Percentiles rank a stretch among this genome's conserved stretches.
These are phyloP conservation scores for Arctium minus DNA, from an alignment of 129 eudicot species.

Conservation along the genomic window DNA sequence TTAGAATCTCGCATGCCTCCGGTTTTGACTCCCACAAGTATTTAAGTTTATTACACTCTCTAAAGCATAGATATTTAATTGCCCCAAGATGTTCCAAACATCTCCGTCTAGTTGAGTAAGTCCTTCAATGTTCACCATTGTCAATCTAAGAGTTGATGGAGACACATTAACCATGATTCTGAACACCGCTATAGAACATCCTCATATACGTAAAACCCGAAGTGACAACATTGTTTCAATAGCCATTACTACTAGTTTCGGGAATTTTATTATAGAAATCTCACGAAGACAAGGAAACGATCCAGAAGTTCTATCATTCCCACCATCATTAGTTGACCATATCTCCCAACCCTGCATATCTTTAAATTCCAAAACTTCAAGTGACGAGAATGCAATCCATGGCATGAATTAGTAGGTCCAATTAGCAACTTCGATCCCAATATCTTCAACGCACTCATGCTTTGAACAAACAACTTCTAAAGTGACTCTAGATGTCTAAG, in stretches of 20 bases:
- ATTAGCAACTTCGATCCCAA: too few species aligned
- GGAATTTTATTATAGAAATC: neutral
- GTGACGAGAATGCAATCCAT: too few species aligned
- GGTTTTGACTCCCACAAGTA: neutral
- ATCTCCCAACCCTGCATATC: too few species aligned
- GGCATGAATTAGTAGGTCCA: too few species aligned
- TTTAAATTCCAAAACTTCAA: too few species aligned
- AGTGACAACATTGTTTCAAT: neutral
- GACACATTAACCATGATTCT: neutral
- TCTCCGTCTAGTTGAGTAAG: neutral
- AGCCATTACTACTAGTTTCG: neutral
- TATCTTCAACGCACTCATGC: too few species aligned
- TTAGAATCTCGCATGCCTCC: neutral
- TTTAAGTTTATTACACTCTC: neutral
- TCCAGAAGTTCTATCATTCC: too few species aligned
- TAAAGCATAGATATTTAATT: neutral
- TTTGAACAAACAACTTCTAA: too few species aligned
- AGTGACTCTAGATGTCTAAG: too few species aligned
- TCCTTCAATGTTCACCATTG: neutral
- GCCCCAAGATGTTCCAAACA: neutral
- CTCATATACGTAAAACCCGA: neutral
- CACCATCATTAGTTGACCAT: too few species aligned
- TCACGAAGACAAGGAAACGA: neutral
- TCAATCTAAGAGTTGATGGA: neutral
- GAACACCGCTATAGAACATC: neutral